These are phyloP conservation scores for Fusarium anguioides DNA, from an alignment of 2,329 filamentous ascomycete genomes.

Conservation along the genomic window DNA sequence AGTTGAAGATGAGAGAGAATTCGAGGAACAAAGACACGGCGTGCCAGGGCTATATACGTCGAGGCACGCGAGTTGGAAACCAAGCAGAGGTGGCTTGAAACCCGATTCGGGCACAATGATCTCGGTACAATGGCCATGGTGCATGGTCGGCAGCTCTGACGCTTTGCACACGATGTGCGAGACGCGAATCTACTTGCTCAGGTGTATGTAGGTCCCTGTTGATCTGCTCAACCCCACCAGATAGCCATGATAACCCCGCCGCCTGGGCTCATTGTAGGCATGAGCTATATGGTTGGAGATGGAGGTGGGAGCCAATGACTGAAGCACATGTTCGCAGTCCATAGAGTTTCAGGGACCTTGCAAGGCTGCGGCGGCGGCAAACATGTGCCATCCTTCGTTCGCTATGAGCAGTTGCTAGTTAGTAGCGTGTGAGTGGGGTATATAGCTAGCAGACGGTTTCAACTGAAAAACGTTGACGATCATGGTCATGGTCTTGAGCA, in stretches of 20 bases:
- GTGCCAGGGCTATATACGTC: constrained; percentile 40
- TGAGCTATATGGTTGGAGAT: constrained; percentile 16
- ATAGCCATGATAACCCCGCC: constrained; percentile 42
- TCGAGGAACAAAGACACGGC: constrained; percentile 23
- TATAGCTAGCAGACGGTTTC: background rate
- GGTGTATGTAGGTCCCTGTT: constrained; percentile 24
- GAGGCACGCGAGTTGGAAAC: constrained; percentile 13
- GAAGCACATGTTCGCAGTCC: constrained; percentile 53
- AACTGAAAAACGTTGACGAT: constrained; percentile 24
- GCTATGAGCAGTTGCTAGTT: constrained; percentile 35
- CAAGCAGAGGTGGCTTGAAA: background rate
- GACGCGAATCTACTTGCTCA: constrained; percentile 33
- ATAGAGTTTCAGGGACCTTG: constrained; percentile 42
- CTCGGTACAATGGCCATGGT: constrained; percentile 18
- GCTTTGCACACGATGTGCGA: constrained; percentile 29
- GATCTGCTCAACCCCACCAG: constrained; percentile 41
- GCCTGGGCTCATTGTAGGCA: constrained; percentile 26
- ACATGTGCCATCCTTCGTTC: constrained; percentile 45
- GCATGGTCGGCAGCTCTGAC: constrained; percentile 22
- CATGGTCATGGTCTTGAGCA: constrained; percentile 17
- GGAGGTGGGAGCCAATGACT: constrained; percentile 55
- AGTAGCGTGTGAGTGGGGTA: constrained; percentile 39
- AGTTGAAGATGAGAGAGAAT: constrained; percentile 41
- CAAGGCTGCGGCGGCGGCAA: constrained; percentile 37
- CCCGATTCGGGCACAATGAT: constrained; percentile 16